Evolutionary conservation across 148 eudicot genomes (phyloP).

Genomic region (Rhododendron simsii): DNA sequence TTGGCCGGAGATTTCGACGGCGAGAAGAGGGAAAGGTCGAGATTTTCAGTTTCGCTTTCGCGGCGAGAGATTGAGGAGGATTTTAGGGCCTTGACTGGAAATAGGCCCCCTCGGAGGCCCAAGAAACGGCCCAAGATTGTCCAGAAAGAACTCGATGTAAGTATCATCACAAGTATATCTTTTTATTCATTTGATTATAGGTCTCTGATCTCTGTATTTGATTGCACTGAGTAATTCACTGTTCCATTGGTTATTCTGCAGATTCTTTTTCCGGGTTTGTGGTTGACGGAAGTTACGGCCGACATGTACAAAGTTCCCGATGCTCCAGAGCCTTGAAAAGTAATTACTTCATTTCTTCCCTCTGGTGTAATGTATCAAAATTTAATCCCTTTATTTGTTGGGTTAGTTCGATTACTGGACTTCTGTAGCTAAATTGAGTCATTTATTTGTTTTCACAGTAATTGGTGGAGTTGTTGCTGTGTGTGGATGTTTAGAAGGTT

Average conservation of each 20-base stretch:
- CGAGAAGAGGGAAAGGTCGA: constrained; percentile 28
- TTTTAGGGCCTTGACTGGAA: constrained; percentile 36
- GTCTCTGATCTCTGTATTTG: background rate
- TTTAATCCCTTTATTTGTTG: background rate
- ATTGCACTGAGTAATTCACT: background rate
- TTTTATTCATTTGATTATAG: background rate
- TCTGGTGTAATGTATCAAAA: background rate
- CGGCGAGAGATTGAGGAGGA: constrained; percentile 42
- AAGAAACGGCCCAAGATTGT: constrained; percentile 38
- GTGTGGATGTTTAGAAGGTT: background rate
- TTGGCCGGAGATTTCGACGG: constrained; percentile 9
- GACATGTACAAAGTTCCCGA: constrained; percentile 49
- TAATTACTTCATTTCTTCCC: constrained; percentile 1
- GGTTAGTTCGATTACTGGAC: background rate
- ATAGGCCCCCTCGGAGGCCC: constrained; percentile 38
- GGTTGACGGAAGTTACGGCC: constrained; percentile 40
- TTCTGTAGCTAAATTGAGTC: background rate
- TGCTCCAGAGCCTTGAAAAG: constrained; percentile 24
- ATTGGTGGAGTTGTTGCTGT: constrained; percentile 2
- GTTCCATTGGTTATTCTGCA: constrained; percentile 18
- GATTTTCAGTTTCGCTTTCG: constrained; percentile 36
- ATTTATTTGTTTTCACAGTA: background rate
- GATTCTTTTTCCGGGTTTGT: constrained; percentile 46
- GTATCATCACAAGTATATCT: background rate
- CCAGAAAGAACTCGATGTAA: constrained; percentile 49